Base-by-base conservation (phyloP, 805 yeast genomes). In the Candida jianshihensis region DNA sequence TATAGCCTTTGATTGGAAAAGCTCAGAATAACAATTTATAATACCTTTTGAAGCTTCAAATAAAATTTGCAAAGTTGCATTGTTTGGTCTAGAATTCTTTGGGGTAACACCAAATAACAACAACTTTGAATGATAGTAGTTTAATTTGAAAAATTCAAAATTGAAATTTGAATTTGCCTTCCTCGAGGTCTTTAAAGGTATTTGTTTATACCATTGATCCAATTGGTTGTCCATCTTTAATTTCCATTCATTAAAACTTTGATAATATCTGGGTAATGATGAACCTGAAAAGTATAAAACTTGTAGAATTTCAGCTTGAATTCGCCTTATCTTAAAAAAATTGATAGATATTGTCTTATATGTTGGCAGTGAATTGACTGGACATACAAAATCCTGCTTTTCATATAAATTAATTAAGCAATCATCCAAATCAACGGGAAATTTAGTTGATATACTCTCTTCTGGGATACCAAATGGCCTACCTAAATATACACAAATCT, bases 401-500 rank as follows among this genome's bases (percentile, higher is more conserved):
- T 56, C 48, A 39, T 55, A 64, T 15, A 56, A 27, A 47, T 61
- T 59, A 11, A 85, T 77, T 26, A 68, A 54, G 1, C 86, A 70
- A 53, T 88, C 96, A 59, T 88, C 96, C 31, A 81, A 58, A 29
- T 69, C 70, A 14, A 82, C 72, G 0, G 95, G 95, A 53, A 79
- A 83, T 28, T 73, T 73, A 2, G 84, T 80, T 35, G 75, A 70
- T 30, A 87, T 74, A 34, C 78, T 70, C 44, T 81, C 88, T 47
- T 88, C 96, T 0, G 95, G 92, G 1, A 88, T 81, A 1, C 95
- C 92, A 45, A 82, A 80, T 0, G 96, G 96, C 26, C 96, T 68
- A 1, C 94, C 94, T 34, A 88, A 63, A 53, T 87, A 87, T 30
- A 88, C 78, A 54, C 95, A 82, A 9, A 86, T 77, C 54, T 87